These are phyloP conservation scores for Perilla frutescens DNA, from an alignment of 257 asterid species.

Conservation along the genomic window DNA sequence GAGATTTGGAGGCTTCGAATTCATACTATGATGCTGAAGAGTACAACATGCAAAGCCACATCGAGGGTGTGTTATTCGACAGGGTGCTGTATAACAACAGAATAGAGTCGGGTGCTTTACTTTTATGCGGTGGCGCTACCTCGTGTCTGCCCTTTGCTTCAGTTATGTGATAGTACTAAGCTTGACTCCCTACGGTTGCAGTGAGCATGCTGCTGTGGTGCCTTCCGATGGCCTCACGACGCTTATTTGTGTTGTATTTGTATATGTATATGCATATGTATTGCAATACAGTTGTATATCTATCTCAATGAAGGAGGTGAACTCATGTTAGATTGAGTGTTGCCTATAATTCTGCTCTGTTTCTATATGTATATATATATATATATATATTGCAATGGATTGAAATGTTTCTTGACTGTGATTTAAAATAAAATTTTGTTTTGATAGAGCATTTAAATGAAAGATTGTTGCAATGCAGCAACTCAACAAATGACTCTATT, in stretches of 20 bases:
- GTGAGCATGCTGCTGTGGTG: neutral
- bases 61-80: constrained; percentile 55
- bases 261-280: neutral
- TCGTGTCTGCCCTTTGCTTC: constrained; percentile 56
- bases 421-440: too few species aligned
- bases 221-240: too few species aligned
- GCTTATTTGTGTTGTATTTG: neutral
- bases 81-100: constrained; percentile 55
- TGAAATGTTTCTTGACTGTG: too few species aligned
- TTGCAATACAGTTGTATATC: neutral
- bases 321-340: neutral
- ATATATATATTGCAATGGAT: too few species aligned
- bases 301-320: neutral
- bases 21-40: constrained; percentile 56
- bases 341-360: neutral
- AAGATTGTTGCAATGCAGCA: too few species aligned
- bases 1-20: constrained; percentile 31
- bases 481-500: too few species aligned
- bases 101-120: constrained; percentile 68
- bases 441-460: too few species aligned
- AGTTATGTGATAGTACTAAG: constrained; percentile 25
- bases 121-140: constrained; percentile 61
- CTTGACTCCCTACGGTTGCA: neutral
- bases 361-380: neutral
- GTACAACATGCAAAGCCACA: constrained; percentile 41